Conservation (phyloP, 2,329 filamentous ascomycete species). For the Neonectria neomacrospora region DNA sequence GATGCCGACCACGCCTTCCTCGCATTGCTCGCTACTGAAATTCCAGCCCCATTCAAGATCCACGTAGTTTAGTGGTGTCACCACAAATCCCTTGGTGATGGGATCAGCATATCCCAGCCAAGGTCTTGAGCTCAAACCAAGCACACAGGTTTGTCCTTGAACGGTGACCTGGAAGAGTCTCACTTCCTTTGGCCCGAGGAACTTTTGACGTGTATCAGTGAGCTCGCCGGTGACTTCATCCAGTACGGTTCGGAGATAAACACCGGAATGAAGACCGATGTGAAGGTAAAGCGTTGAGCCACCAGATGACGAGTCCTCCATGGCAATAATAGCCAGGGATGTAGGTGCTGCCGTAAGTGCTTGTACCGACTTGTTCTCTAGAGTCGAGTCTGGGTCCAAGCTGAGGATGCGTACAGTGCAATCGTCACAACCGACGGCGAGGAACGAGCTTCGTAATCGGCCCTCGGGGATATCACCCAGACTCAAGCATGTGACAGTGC, state of each 20-base stretch:
- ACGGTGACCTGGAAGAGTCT: conserved; percentile 93
- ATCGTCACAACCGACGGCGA: conserved; percentile 97
- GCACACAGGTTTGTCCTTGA: conserved; percentile 82
- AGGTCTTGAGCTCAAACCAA: conserved; percentile 91
- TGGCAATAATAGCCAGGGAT: conserved; percentile 89
- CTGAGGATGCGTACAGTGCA: conserved; percentile 94
- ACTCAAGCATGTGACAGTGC: conserved; percentile 94
- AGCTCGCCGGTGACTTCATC: conserved; percentile 96
- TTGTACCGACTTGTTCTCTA: conserved; percentile 95
- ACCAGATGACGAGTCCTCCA: conserved; percentile 92
- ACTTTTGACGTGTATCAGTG: conserved; percentile 93
- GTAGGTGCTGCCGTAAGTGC: conserved; percentile 91
- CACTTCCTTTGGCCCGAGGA: conserved; percentile 90
- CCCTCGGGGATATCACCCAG: conserved; percentile 93
- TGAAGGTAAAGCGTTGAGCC: conserved; percentile 92
- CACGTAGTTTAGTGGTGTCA: conserved; percentile 90
- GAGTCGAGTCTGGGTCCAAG: conserved; percentile 86
- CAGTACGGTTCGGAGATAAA: conserved; percentile 93
- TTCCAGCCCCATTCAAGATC: conserved; percentile 95
- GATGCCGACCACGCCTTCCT: conserved; percentile 93
- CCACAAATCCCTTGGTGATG: conserved; percentile 86
- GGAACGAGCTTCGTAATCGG: conserved; percentile 86
- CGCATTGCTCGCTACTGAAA: conserved; percentile 94
- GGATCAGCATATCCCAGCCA: conserved; percentile 96
- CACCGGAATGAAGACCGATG: conserved; percentile 93